These are phyloP conservation scores for Saturnispora quitensis DNA, from an alignment of 805 yeast species.

Conservation along the genomic window DNA sequence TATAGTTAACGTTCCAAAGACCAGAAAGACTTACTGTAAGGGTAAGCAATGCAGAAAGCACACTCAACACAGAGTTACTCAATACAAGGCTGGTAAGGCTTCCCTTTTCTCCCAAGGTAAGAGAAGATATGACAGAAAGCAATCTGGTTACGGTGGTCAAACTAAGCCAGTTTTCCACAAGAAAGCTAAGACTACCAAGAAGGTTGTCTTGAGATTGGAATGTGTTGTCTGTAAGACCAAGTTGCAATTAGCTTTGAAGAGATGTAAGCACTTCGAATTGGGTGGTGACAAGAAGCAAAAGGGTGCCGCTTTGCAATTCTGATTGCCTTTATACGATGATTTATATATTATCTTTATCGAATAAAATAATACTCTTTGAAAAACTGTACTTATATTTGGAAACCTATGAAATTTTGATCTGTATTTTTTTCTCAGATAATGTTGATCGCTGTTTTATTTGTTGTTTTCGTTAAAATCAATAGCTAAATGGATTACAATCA, in stretches of 20 bases:
- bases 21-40: slow-evolving; percentile 99
- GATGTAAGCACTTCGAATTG: slow-evolving; percentile 99
- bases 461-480: not conserved
- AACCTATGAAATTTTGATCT: not conserved
- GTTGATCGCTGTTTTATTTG: not conserved
- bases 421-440: not conserved
- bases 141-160: slow-evolving; percentile 99
- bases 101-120: slow-evolving; percentile 99
- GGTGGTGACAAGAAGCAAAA: slow-evolving; percentile 99
- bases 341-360: slow-evolving; percentile 1
- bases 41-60: slow-evolving; percentile 98
- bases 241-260: slow-evolving; percentile 95
- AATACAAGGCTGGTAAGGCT: slow-evolving; percentile 99
- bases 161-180: slow-evolving; percentile 99
- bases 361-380: not conserved
- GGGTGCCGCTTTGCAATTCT: slow-evolving; percentile 99
- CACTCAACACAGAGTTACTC: slow-evolving; percentile 99
- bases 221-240: slow-evolving; percentile 98
- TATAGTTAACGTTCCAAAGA: slow-evolving; percentile 99
- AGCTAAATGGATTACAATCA: not conserved
- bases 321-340: slow-evolving; percentile 29
- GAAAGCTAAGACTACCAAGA: slow-evolving; percentile 99
- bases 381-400: not conserved
- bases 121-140: slow-evolving; percentile 99
- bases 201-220: slow-evolving; percentile 98